Evolutionary conservation across 805 yeast genomes (phyloP).

Genomic region (Kurtzmaniella fragi): DNA sequence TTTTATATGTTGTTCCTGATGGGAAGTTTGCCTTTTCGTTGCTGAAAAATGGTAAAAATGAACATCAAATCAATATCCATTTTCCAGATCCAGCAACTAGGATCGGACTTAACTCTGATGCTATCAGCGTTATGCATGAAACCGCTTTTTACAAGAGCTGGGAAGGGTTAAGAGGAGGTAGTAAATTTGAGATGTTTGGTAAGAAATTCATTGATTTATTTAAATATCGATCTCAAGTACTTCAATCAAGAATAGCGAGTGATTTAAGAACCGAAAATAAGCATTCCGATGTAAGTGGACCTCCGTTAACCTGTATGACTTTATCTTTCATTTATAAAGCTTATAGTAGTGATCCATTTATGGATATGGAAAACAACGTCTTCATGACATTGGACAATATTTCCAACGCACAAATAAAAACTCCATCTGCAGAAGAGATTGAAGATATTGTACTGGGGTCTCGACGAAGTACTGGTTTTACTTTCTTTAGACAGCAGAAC

Average conservation of each 20-base stretch:
- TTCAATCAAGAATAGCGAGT: constrained; percentile 4
- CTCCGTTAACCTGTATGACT: constrained; percentile 27
- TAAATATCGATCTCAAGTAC: constrained; percentile 15
- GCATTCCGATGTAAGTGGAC: not conserved
- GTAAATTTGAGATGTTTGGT: constrained; percentile 11
- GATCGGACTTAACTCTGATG: constrained; percentile 19
- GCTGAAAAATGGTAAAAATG: constrained; percentile 28
- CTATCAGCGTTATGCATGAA: too few relatives aligned
- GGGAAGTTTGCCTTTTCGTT: constrained; percentile 5
- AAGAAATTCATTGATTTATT: constrained; percentile 7
- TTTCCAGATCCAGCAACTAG: constrained; percentile 37
- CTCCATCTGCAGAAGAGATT: constrained; percentile 13
- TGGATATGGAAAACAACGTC: constrained; percentile 16
- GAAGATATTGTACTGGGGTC: constrained; percentile 24
- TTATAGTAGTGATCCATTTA: constrained; percentile 29
- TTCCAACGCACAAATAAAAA: constrained; percentile 16
- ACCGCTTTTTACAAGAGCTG: too few relatives aligned
- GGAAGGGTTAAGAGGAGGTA: too few relatives aligned
- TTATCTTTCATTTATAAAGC: constrained; percentile 30
- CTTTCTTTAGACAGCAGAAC: constrained; percentile 17
- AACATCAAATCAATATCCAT: constrained; percentile 32
- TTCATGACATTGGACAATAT: constrained; percentile 25
- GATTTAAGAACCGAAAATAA: not conserved
- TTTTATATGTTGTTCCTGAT: constrained; percentile 18
- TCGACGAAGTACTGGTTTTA: constrained; percentile 14